These are phyloP conservation scores for Mycosphaerelloides madeirae DNA, from an alignment of 2,329 filamentous ascomycete genomes.

Conservation along the genomic window DNA sequence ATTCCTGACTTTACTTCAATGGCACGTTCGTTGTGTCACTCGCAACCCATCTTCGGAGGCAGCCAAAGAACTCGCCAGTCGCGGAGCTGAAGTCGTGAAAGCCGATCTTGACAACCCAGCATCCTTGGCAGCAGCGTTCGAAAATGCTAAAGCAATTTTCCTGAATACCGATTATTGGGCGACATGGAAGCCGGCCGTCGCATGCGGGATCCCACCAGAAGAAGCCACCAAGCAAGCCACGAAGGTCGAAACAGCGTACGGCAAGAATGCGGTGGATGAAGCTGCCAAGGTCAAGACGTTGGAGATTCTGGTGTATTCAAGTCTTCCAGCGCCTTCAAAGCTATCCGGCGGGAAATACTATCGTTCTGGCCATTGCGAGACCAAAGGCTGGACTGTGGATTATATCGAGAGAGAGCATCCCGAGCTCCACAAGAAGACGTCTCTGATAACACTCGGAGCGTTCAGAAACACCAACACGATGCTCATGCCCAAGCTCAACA, in stretches of 20 bases:
- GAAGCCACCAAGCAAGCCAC: background rate
- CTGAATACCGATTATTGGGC: conserved; percentile 33
- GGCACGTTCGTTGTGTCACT: conserved; percentile 33
- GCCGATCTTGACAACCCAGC: conserved; percentile 28
- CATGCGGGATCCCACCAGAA: background rate
- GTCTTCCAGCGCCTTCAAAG: background rate
- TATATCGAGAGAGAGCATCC: background rate
- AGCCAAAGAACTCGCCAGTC: conserved; percentile 22
- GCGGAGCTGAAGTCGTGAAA: conserved; percentile 35
- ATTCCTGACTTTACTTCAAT: conserved; percentile 17
- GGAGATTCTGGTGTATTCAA: background rate
- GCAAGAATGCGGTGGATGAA: background rate
- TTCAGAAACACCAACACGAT: background rate
- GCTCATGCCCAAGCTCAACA: background rate
- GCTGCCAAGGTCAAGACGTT: background rate
- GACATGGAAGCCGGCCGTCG: conserved; percentile 2
- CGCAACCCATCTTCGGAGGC: conserved; percentile 37
- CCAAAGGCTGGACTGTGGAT: background rate
- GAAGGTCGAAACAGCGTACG: background rate
- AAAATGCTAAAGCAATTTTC: conserved; percentile 35
- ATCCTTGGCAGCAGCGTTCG: conserved; percentile 31
- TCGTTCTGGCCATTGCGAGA: background rate
- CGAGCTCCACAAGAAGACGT: background rate
- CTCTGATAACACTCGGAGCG: background rate
- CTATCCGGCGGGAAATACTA: background rate